Evolutionary conservation across 768 basidiomycete species (phyloP).

Genomic region (Hypholoma fasciculare): DNA sequence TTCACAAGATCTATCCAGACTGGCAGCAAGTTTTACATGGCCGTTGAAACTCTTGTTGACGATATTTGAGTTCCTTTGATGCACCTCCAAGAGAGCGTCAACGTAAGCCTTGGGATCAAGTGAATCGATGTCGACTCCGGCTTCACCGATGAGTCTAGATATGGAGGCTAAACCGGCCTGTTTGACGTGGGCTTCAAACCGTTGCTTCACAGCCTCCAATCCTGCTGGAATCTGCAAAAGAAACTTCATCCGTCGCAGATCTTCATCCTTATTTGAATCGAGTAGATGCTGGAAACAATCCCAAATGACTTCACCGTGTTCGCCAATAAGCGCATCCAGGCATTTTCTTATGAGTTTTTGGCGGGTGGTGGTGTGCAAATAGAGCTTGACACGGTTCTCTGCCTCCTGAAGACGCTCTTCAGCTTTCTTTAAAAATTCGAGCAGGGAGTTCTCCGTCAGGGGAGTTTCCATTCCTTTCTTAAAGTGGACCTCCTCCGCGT

Average conservation of each 20-base stretch:
- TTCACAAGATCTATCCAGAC: slow-evolving; percentile 94
- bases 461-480: slow-evolving; percentile 90
- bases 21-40: slow-evolving; percentile 94
- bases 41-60: slow-evolving; percentile 91
- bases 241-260: slow-evolving; percentile 95
- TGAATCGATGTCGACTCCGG: slow-evolving; percentile 58
- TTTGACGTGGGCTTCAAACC: slow-evolving; percentile 97
- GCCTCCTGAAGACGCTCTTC: slow-evolving; percentile 93
- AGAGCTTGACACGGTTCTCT: slow-evolving; percentile 93
- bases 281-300: slow-evolving; percentile 92
- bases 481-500: slow-evolving; percentile 91
- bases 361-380: slow-evolving; percentile 88
- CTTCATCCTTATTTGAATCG: slow-evolving; percentile 95
- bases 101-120: slow-evolving; percentile 96
- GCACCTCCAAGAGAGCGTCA: slow-evolving; percentile 89
- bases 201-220: slow-evolving; percentile 88
- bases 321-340: slow-evolving; percentile 91
- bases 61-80: slow-evolving; percentile 91
- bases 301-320: slow-evolving; percentile 89
- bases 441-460: slow-evolving; percentile 88
- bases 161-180: slow-evolving; percentile 84
- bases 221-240: slow-evolving; percentile 91
- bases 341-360: slow-evolving; percentile 85
- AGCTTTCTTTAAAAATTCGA: slow-evolving; percentile 96
- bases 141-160: slow-evolving; percentile 71